Evolutionary conservation across 2,329 filamentous ascomycete genomes (phyloP).

Genomic region (Erysiphe pulchra): DNA sequence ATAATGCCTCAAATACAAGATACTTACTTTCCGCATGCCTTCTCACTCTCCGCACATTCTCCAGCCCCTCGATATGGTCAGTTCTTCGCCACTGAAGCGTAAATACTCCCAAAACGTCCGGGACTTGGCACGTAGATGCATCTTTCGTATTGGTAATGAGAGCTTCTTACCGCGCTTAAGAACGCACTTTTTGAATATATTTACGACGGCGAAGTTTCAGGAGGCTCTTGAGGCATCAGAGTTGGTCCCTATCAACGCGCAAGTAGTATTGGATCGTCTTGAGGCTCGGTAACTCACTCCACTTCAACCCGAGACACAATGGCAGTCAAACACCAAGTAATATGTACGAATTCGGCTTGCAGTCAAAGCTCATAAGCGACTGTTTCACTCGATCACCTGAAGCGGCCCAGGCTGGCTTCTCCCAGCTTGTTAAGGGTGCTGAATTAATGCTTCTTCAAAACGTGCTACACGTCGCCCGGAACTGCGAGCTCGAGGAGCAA

Average conservation of each 20-base stretch:
- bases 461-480: too few species aligned
- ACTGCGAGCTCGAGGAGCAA: too few species aligned
- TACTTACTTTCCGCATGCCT: conserved; percentile 11
- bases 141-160: not conserved
- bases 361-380: too few species aligned
- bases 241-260: too few species aligned
- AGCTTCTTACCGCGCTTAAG: not conserved
- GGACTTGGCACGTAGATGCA: not conserved
- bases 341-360: not conserved
- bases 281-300: not conserved
- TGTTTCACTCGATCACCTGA: too few species aligned
- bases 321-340: too few species aligned
- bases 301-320: too few species aligned
- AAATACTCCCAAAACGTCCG: conserved; percentile 9
- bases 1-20: conserved; percentile 14
- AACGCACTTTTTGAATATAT: not conserved
- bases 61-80: conserved; percentile 16
- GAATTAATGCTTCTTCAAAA: too few species aligned
- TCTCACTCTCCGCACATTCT: conserved; percentile 15
- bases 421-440: too few species aligned
- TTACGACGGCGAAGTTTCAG: not conserved
- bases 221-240: not conserved
- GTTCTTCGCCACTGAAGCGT: conserved; percentile 15
- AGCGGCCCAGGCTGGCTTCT: too few species aligned
- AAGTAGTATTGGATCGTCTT: not conserved